phyloP scores from a whole-genome alignment of 2,329 filamentous ascomycete species.

The Pseudonectria buxi region DNA sequence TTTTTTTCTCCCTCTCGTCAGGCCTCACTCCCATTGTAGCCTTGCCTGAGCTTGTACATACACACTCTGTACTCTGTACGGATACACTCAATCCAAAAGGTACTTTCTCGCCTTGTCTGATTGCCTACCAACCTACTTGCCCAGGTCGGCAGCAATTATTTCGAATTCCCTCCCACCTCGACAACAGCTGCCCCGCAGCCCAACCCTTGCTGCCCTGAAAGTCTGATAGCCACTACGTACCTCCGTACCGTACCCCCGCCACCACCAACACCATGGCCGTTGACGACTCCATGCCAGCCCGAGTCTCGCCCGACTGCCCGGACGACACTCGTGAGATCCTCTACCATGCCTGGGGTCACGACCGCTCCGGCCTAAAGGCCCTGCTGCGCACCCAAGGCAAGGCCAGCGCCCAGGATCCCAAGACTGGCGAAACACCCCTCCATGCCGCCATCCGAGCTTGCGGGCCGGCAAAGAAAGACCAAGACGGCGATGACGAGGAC shows the following conservation, averaged over 20 bases:
- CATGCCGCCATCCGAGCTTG: conserved; percentile 85
- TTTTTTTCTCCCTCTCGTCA: not conserved
- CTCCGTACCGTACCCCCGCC: no score
- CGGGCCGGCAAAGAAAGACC: conserved; percentile 33
- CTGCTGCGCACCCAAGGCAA: conserved; percentile 58
- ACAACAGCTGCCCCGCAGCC: no score
- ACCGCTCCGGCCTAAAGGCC: conserved; percentile 60
- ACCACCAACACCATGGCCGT: conserved; percentile 23
- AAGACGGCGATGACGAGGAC: conserved; percentile 27
- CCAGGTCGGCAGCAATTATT: no score
- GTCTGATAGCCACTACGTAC: no score
- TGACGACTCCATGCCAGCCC: conserved; percentile 45
- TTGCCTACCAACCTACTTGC: no score
- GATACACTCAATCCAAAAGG: no score
- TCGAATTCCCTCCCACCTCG: no score
- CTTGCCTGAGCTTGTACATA: no score
- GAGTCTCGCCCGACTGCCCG: conserved; percentile 48
- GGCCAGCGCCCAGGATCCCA: conserved; percentile 74
- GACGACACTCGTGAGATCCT: conserved; percentile 45
- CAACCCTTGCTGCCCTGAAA: no score
- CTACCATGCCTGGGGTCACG: conserved; percentile 49
- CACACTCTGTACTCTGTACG: no score
- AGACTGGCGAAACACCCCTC: conserved; percentile 79
- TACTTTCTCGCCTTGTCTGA: no score
- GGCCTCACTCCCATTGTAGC: no score